Evolutionary conservation across 768 basidiomycete genomes (phyloP).

Genomic region (Paxillus rubicundulus): DNA sequence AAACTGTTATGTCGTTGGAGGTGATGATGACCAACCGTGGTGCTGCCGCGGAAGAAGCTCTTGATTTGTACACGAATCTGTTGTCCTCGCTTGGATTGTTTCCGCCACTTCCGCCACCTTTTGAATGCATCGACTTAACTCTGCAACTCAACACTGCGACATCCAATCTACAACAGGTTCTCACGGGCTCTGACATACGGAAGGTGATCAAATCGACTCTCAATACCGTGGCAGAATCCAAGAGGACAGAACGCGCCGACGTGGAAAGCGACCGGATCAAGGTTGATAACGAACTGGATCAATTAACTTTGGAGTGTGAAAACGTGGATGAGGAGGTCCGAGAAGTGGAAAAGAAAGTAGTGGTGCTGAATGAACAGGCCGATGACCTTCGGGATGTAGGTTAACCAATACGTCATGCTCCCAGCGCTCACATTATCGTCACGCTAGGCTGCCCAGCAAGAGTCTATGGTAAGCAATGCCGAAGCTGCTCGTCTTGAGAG

Average conservation of each 20-base stretch:
- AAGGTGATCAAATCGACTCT: conserved; percentile 77
- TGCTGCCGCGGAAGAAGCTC: conserved; percentile 76
- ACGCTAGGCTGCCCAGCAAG: conserved; percentile 70
- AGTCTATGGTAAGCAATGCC: conserved; percentile 61
- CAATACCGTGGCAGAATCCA: conserved; percentile 65
- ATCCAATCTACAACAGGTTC: conserved; percentile 64
- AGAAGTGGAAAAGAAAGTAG: conserved; percentile 72
- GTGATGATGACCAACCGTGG: conserved; percentile 78
- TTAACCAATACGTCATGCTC: conserved; percentile 7
- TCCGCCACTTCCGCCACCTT: conserved; percentile 68
- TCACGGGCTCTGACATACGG: conserved; percentile 67
- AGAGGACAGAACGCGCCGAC: conserved; percentile 63
- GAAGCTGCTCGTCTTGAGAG: conserved; percentile 68
- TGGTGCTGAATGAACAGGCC: conserved; percentile 67
- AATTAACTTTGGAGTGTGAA: conserved; percentile 73
- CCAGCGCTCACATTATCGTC: not conserved
- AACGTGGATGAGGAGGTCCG: conserved; percentile 75
- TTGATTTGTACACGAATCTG: conserved; percentile 75
- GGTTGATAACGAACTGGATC: conserved; percentile 81
- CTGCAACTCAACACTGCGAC: conserved; percentile 80
- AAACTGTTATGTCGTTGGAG: conserved; percentile 74
- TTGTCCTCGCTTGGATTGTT: conserved; percentile 75
- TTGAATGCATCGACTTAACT: conserved; percentile 70
- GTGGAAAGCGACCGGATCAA: conserved; percentile 77
- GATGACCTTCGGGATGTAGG: conserved; percentile 79